Conservation (phyloP, 148 eudicot species). For the Pharnaceum exiguum region DNA sequence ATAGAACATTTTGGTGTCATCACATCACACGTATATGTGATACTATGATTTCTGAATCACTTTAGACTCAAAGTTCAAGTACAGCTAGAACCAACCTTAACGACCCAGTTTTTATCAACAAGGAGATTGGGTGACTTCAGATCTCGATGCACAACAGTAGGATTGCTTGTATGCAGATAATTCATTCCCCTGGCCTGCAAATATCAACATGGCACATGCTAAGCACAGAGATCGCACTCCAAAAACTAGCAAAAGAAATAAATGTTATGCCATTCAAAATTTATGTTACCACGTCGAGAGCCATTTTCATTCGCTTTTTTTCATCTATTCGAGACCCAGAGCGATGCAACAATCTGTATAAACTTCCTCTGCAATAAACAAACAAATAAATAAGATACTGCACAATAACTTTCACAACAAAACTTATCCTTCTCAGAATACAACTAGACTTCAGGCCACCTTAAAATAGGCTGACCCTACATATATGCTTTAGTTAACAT, state of each 20-base stretch:
- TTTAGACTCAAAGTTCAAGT: neutral
- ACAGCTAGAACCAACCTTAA: slow-evolving; percentile 59
- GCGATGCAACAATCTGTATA: slow-evolving; percentile 81
- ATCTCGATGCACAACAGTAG: slow-evolving; percentile 92
- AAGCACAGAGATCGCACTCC: slow-evolving; percentile 1
- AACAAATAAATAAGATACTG: neutral
- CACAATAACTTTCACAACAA: neutral
- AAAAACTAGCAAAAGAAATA: neutral
- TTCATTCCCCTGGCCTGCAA: slow-evolving; percentile 98
- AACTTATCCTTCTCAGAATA: neutral
- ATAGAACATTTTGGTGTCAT: no score
- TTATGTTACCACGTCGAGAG: slow-evolving; percentile 96
- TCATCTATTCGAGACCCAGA: slow-evolving; percentile 77
- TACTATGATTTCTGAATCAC: neutral
- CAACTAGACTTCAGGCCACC: neutral
- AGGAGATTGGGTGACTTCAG: slow-evolving; percentile 94
- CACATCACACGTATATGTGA: no score
- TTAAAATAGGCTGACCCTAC: no score
- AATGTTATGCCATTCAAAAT: slow-evolving; percentile 4
- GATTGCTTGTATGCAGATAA: slow-evolving; percentile 88
- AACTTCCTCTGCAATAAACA: slow-evolving; percentile 70
- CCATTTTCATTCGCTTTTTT: slow-evolving; percentile 83
- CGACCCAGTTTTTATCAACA: slow-evolving; percentile 94
- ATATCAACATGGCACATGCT: slow-evolving; percentile 11
- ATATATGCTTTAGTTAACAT: neutral